A percentile compares a stretch with the other conserved stretches of the same genome.
Conservation (phyloP, 257 asterid genomes). For the Haberlea rhodopensis region DNA sequence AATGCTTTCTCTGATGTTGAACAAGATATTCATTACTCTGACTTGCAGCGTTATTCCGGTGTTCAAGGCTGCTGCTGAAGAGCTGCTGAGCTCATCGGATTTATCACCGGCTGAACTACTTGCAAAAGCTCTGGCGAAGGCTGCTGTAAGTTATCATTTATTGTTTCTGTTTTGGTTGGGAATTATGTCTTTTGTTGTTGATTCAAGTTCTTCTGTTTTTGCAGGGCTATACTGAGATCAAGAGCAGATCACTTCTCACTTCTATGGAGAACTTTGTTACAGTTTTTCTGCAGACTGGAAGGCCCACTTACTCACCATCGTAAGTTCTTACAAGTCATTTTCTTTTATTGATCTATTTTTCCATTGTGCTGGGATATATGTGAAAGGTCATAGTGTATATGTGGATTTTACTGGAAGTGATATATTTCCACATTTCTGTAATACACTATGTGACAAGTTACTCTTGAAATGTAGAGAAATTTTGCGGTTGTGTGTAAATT, state of each 20-base stretch:
- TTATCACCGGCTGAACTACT: constrained; percentile 76
- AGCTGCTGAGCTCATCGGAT: constrained; percentile 54
- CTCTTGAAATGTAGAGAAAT: background rate
- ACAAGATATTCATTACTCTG: background rate
- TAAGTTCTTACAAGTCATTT: constrained; percentile 34
- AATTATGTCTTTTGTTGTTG: constrained; percentile 10
- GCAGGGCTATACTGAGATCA: constrained; percentile 90
- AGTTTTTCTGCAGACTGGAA: constrained; percentile 68
- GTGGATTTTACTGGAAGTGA: background rate
- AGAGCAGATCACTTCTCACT: constrained; percentile 80
- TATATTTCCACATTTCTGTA: background rate
- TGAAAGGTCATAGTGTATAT: background rate
- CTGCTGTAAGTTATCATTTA: constrained; percentile 61
- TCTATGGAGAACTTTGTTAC: constrained; percentile 90
- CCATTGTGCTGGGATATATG: background rate
- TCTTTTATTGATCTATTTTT: background rate
- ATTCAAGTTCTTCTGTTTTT: constrained; percentile 15
- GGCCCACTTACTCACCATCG: constrained; percentile 72
- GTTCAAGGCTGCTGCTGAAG: constrained; percentile 91
- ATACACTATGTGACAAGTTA: background rate
- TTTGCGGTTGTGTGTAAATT: background rate
- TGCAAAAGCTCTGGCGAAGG: constrained; percentile 92
- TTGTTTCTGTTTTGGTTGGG: background rate
- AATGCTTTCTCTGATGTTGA: background rate
- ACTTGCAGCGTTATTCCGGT: constrained; percentile 76